These are phyloP conservation scores for Colletotrichum sublineola DNA, from an alignment of 2,329 filamentous ascomycete genomes.

Conservation along the genomic window DNA sequence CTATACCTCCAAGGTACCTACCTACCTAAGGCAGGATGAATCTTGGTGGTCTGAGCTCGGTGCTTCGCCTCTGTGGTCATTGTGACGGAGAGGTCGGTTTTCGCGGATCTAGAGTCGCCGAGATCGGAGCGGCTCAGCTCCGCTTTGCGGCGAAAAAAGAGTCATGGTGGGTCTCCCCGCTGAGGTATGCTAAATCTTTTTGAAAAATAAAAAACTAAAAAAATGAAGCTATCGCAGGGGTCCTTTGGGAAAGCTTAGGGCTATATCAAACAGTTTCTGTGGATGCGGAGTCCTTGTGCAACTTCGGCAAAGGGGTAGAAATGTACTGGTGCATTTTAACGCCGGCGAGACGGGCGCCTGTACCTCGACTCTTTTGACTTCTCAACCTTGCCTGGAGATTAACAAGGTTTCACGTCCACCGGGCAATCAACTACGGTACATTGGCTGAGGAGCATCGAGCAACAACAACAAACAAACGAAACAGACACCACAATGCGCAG, in stretches of 20 bases:
- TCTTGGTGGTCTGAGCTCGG: slow-evolving; percentile 24
- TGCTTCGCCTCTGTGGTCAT: slow-evolving; percentile 10
- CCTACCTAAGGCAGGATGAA: too few species aligned
- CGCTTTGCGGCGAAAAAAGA: slow-evolving; percentile 17
- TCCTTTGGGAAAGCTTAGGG: not conserved
- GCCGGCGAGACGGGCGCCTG: not conserved
- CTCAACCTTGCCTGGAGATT: not conserved
- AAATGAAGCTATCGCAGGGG: slow-evolving; percentile 20
- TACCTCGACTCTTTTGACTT: not conserved
- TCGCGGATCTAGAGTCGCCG: slow-evolving; percentile 25
- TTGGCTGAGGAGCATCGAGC: not conserved
- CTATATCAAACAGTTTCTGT: slow-evolving; percentile 1
- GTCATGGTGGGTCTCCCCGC: slow-evolving; percentile 19
- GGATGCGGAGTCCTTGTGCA: not conserved
- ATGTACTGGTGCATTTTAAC: not conserved
- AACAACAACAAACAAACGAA: slow-evolving; percentile 6
- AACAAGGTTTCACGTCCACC: not conserved
- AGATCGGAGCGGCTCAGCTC: slow-evolving; percentile 35
- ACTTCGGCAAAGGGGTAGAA: not conserved
- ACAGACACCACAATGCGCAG: slow-evolving; percentile 1
- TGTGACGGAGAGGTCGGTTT: slow-evolving; percentile 21
- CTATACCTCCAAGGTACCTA: too few species aligned
- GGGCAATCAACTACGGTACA: not conserved
- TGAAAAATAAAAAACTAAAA: too few species aligned
- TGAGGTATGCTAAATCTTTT: not conserved